Conservation (phyloP, 2,329 filamentous ascomycete species). For the Lachnellula subtilissima region DNA sequence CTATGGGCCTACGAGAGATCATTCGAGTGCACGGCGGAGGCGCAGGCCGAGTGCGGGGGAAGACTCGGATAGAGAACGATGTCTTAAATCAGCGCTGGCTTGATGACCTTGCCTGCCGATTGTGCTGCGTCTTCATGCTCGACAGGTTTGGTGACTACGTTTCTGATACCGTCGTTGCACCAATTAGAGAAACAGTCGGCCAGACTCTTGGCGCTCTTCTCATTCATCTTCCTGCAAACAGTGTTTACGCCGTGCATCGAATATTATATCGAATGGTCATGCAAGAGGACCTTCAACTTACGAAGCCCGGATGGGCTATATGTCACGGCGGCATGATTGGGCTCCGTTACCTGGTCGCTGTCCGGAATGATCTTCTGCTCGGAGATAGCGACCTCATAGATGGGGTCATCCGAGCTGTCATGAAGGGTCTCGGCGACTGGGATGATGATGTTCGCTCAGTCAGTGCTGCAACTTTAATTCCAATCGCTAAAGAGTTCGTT, state of each 20-base stretch:
- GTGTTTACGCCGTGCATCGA: conserved; percentile 78
- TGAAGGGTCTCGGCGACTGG: conserved; percentile 84
- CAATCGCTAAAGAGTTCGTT: conserved; percentile 93
- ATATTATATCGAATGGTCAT: conserved; percentile 88
- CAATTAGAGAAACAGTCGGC: conserved; percentile 90
- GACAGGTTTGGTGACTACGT: conserved; percentile 98
- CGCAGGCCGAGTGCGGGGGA: conserved; percentile 72
- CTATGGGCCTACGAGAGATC: conserved; percentile 89
- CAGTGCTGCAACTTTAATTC: conserved; percentile 93
- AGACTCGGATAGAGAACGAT: conserved; percentile 70
- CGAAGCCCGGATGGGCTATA: conserved; percentile 80
- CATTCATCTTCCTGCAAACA: conserved; percentile 72
- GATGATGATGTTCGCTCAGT: conserved; percentile 97
- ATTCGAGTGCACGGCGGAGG: conserved; percentile 86
- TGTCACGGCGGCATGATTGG: conserved; percentile 99
- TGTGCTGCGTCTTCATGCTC: conserved; percentile 94
- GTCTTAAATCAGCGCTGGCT: conserved; percentile 78
- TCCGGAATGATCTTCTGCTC: conserved; percentile 86
- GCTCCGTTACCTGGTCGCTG: conserved; percentile 87
- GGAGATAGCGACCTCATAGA: conserved; percentile 83
- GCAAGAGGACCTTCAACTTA: conserved; percentile 73
- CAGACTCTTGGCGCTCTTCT: conserved; percentile 88
- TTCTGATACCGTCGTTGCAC: conserved; percentile 93
- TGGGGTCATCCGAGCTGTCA: conserved; percentile 85
- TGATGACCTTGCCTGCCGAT: conserved; percentile 88